A percentile compares a stretch with the other conserved stretches of the same genome.
Evolutionary conservation across 2,329 filamentous ascomycete genomes (phyloP).

Genomic region (Penicillium sp.): DNA sequence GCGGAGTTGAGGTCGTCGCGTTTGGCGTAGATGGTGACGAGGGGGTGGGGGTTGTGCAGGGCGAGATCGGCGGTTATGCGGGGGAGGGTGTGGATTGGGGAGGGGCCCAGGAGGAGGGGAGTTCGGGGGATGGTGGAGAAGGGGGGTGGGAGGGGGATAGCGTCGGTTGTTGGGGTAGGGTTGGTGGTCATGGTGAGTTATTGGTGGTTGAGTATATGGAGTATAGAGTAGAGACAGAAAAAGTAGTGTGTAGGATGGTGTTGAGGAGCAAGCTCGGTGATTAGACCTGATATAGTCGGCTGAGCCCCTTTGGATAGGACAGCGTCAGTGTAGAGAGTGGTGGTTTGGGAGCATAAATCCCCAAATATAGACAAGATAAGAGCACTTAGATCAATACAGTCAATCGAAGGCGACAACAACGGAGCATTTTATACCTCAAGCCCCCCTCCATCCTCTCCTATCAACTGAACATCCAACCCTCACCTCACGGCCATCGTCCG

Average conservation of each 20-base stretch:
- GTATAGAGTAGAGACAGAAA: too few species aligned
- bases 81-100: conserved; percentile 67
- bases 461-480: neutral
- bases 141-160: conserved; percentile 55
- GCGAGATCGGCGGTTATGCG: conserved; percentile 64
- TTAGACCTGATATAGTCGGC: neutral
- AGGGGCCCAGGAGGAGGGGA: conserved; percentile 65
- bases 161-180: neutral
- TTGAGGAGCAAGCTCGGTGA: neutral
- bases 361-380: neutral
- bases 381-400: too few species aligned
- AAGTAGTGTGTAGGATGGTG: neutral
- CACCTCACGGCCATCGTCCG: neutral
- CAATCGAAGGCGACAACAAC: too few species aligned
- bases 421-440: neutral
- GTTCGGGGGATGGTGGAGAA: conserved; percentile 65
- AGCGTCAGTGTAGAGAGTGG: too few species aligned
- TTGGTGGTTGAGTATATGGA: neutral
- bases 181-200: neutral
- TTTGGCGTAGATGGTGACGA: conserved; percentile 68
- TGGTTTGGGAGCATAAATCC: neutral
- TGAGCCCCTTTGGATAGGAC: too few species aligned
- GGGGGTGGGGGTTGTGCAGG: conserved; percentile 35
- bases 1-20: conserved; percentile 71
- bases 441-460: neutral